Conservation (phyloP, 129 eudicot genomes). For the Pittosporum tobira region DNA sequence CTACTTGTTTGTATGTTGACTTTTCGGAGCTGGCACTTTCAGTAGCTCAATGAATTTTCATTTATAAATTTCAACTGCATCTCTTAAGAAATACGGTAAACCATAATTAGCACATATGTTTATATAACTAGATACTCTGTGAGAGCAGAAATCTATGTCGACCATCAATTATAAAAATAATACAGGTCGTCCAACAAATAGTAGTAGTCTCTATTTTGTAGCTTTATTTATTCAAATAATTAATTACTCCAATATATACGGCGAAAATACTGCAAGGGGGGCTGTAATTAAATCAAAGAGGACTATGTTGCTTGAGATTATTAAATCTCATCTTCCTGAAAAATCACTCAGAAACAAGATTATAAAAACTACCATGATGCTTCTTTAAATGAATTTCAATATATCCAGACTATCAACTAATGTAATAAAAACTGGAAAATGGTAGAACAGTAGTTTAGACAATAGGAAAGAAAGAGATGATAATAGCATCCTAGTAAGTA, state of each 20-base stretch:
- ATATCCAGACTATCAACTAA: too few relatives aligned
- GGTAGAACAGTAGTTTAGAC: not conserved
- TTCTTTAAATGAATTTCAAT: not conserved
- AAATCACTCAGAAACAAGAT: not conserved
- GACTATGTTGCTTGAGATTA: too few relatives aligned
- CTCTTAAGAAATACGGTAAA: too few relatives aligned
- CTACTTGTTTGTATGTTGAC: too few relatives aligned
- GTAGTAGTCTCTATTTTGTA: too few relatives aligned
- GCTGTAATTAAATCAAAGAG: too few relatives aligned
- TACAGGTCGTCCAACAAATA: not conserved
- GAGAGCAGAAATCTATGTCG: not conserved
- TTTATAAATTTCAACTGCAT: too few relatives aligned
- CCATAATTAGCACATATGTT: too few relatives aligned
- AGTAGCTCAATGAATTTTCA: not conserved
- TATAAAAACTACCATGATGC: not conserved
- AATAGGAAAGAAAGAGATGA: slow-evolving; percentile 11
- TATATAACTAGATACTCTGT: slow-evolving; percentile 12
- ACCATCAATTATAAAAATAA: not conserved
- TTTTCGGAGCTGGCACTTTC: too few relatives aligned
- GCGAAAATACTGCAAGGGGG: not conserved
- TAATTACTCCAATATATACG: too few relatives aligned
- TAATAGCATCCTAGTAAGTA: not conserved
- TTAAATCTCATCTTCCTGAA: too few relatives aligned
- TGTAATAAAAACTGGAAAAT: not conserved
- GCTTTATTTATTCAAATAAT: too few relatives aligned